Conservation (phyloP, 75 land plant genomes). For the Selaginella moellendorffii region DNA sequence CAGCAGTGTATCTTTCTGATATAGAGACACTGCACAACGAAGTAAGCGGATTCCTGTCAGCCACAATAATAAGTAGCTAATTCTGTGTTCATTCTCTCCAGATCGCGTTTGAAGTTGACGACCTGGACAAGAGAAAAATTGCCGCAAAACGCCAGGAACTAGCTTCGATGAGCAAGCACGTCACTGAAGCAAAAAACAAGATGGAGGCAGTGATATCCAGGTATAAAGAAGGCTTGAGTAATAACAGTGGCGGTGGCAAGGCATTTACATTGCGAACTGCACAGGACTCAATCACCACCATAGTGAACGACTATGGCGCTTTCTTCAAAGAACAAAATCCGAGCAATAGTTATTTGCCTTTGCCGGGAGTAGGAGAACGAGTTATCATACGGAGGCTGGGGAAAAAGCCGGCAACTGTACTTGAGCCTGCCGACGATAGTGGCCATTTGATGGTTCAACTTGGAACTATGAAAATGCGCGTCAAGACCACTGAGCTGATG, state of each 20-base stretch:
- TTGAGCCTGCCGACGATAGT: slow-evolving; percentile 50
- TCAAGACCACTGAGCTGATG: slow-evolving; percentile 32
- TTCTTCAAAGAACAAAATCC: too few species aligned
- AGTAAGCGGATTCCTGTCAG: slow-evolving; percentile 27
- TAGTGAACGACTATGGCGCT: slow-evolving; percentile 38
- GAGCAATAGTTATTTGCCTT: slow-evolving; percentile 10
- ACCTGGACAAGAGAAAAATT: slow-evolving; percentile 37
- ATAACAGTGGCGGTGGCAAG: too few species aligned
- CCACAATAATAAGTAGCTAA: not conserved
- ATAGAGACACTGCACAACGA: slow-evolving; percentile 45
- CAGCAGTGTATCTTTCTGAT: slow-evolving; percentile 38
- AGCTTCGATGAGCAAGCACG: slow-evolving; percentile 25
- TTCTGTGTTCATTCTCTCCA: slow-evolving; percentile 11
- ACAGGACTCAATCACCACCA: slow-evolving; percentile 46
- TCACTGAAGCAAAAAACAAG: slow-evolving; percentile 33
- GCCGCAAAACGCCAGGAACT: slow-evolving; percentile 34
- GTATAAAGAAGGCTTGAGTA: slow-evolving; percentile 31
- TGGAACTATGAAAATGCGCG: slow-evolving; percentile 51
- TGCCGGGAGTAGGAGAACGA: slow-evolving; percentile 41
- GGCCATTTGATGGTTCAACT: slow-evolving; percentile 46
- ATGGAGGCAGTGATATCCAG: slow-evolving; percentile 39
- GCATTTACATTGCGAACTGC: slow-evolving; percentile 34
- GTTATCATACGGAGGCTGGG: slow-evolving; percentile 61
- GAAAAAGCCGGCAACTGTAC: slow-evolving; percentile 48
- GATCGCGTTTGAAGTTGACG: slow-evolving; percentile 31